These are phyloP conservation scores for Xylariaceae sp. DNA, from an alignment of 2,329 filamentous ascomycete species.

Conservation along the genomic window DNA sequence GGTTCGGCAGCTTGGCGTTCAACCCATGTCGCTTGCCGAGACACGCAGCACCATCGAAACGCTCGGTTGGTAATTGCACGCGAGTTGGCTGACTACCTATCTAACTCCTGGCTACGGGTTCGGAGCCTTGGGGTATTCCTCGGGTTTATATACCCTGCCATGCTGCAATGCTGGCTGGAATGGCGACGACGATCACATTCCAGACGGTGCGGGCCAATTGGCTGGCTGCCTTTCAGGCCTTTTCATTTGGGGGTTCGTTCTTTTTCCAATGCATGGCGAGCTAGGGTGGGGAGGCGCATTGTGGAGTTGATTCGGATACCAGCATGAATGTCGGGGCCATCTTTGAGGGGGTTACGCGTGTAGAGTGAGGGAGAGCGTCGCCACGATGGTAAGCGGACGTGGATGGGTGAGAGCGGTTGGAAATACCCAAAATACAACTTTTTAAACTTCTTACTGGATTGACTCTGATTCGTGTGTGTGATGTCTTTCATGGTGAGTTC, in stretches of 20 bases:
- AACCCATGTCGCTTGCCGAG: constrained; percentile 52
- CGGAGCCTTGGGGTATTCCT: too few relatives aligned
- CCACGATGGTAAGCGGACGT: constrained; percentile 2
- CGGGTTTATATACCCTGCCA: too few relatives aligned
- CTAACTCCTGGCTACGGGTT: too few relatives aligned
- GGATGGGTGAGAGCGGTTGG: too few relatives aligned
- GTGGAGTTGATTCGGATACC: constrained; percentile 13
- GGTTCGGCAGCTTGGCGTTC: constrained; percentile 55
- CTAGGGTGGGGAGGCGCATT: constrained; percentile 25
- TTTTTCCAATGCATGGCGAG: constrained; percentile 28
- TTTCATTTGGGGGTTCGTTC: constrained; percentile 14
- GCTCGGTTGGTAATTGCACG: constrained; percentile 47
- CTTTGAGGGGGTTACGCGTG: constrained; percentile 16
- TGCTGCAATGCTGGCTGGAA: constrained; percentile 10
- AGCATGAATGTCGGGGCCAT: constrained; percentile 13
- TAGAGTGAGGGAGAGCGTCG: constrained; percentile 18
- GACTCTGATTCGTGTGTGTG: too few relatives aligned
- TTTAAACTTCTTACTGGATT: too few relatives aligned
- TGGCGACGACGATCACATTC: too few relatives aligned
- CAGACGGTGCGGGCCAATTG: too few relatives aligned
- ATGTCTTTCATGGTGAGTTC: too few relatives aligned
- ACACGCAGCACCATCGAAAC: constrained; percentile 53
- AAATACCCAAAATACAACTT: too few relatives aligned
- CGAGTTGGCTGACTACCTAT: too few relatives aligned
- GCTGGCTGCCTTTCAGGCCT: too few relatives aligned